Evolutionary conservation across 176 grass and related monocot genomes (phyloP).

Genomic region (Zoysia pacifica): DNA sequence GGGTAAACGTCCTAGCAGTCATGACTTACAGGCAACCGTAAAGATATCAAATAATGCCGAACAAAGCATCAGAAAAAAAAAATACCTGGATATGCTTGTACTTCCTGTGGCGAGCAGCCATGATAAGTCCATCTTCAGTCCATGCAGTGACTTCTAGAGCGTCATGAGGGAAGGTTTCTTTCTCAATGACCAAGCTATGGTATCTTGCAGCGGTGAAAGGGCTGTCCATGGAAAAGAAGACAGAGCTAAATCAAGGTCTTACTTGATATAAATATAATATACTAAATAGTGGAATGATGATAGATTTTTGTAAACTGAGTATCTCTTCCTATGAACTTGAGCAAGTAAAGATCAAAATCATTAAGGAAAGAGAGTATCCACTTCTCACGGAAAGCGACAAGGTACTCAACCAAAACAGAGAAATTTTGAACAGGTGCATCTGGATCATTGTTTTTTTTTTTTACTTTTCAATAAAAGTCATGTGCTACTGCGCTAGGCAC

Average conservation of each 20-base stretch:
- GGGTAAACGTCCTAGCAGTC: neutral
- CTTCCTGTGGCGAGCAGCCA: slow-evolving; percentile 82
- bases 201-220: slow-evolving; percentile 88
- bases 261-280: neutral
- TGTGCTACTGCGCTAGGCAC: neutral
- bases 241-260: slow-evolving; percentile 10
- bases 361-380: neutral
- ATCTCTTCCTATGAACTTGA: neutral
- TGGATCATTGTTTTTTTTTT: neutral
- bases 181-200: slow-evolving; percentile 91
- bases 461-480: neutral
- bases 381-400: neutral
- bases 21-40: neutral
- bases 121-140: slow-evolving; percentile 91
- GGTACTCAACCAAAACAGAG: neutral
- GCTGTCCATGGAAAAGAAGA: slow-evolving; percentile 49
- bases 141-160: slow-evolving; percentile 76
- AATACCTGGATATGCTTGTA: slow-evolving; percentile 88
- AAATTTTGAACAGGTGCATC: neutral
- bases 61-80: neutral
- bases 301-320: neutral
- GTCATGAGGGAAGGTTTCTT: slow-evolving; percentile 82
- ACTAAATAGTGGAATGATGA: neutral
- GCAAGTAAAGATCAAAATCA: neutral
- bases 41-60: neutral